Base-by-base conservation (phyloP, 2,329 filamentous ascomycete species). In the Colletotrichum lini region DNA sequence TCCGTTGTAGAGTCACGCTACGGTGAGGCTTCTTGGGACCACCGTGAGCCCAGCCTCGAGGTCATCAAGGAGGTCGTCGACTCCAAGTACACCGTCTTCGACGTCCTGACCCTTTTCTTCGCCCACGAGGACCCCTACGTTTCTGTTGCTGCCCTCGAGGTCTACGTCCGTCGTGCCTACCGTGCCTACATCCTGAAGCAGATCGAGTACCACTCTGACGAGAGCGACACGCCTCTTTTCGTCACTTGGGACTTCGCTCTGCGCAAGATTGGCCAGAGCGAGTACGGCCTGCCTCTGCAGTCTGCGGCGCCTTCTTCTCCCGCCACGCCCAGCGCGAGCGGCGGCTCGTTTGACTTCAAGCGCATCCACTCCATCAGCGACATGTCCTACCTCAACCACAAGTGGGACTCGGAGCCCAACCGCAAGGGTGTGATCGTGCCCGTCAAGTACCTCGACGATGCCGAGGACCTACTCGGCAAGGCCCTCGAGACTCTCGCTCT, bases 51-150 rank as follows among this genome's bases (percentile, higher is more conserved):
- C 58, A 94, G 93, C 83, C 86, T 97, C 65, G 93, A 97, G 26
- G 87, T 97, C 74, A 92, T 99, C 84, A 98, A 98, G 87, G 96
- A 99, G 82, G 95, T 99, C 42, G 94, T 99, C 63, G 96, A 99
- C 83, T 98, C 96, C 65, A 97, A 97, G 85, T 98, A 97, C 86
- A 98, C 96, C 52, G 96, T 99, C 74, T 98, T 98, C 77, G 96
- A 99, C 79, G 96, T 99, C 21, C 84, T 99, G 75, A 93, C 96
- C 9, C 91, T 94, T 69, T 99, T 99, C 90, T 99, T 99, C 80
- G 93, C 92, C 44, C 95, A 99, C 83, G 90, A 94, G 52, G 96
- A 99, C 79, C 92, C 94, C 15, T 98, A 95, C 94, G 96, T 99
- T 40, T 94, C 94, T 9, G 86, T 98, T 73, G 96, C 96, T 70